Percentiles rank a stretch among this genome's conserved stretches.
phyloP scores from a whole-genome alignment of 1,139 yeast species.

The Hansenula anomala region DNA sequence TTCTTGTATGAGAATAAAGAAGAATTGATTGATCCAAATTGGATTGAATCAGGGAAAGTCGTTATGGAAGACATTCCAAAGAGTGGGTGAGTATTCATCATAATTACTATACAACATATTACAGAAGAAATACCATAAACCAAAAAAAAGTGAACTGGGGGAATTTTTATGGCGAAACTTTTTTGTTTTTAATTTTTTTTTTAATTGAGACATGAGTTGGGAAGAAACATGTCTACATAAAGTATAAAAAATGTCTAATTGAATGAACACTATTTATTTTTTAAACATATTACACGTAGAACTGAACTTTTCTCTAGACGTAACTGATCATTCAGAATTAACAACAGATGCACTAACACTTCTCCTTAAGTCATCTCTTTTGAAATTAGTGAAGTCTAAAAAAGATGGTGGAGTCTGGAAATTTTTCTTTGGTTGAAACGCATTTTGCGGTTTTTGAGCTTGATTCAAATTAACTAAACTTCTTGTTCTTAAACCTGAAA shows the following conservation, averaged over 20 bases:
- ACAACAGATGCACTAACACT: conserved; percentile 4
- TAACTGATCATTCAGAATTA: background rate
- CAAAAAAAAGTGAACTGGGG: background rate
- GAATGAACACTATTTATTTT: background rate
- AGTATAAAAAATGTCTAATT: background rate
- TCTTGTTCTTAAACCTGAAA: conserved; percentile 19
- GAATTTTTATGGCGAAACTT: no score
- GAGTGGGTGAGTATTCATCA: conserved; percentile 11
- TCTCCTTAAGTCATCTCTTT: conserved; percentile 9
- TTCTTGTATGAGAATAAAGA: conserved; percentile 71
- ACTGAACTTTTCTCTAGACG: no score
- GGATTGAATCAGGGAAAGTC: conserved; percentile 72
- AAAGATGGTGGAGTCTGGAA: conserved; percentile 11
- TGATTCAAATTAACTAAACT: conserved; percentile 18
- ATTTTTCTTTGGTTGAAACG: conserved; percentile 11
- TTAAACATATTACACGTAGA: no score
- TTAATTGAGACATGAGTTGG: no score
- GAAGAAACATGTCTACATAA: no score
- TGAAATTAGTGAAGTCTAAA: conserved; percentile 17
- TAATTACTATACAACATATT: no score
- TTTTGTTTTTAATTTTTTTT: no score
- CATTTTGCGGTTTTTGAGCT: conserved; percentile 1
- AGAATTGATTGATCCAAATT: conserved; percentile 70
- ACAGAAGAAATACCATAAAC: background rate
- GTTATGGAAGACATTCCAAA: conserved; percentile 58